These are phyloP conservation scores for Rhodotorula glutinis DNA, from an alignment of 1,284 basidiomycete genomes.

Conservation along the genomic window DNA sequence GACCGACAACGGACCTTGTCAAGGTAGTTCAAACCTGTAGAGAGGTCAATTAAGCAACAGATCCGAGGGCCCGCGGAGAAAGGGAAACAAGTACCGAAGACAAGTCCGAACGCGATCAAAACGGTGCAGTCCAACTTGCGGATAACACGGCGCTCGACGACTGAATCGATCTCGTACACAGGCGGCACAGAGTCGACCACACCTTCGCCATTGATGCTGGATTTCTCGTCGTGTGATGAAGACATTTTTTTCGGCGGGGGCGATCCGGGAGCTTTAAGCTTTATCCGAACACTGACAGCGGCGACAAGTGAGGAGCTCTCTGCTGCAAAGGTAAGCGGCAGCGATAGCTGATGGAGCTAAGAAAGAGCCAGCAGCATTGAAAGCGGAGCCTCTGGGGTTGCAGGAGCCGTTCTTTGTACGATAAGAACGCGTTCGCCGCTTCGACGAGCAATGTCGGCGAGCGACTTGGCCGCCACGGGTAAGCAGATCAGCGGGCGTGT, in stretches of 20 bases:
- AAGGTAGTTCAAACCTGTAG: background rate
- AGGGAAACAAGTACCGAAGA: background rate
- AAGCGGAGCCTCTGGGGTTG: too few relatives aligned
- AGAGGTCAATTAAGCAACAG: background rate
- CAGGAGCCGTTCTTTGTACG: too few relatives aligned
- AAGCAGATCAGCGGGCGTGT: too few relatives aligned
- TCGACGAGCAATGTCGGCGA: too few relatives aligned
- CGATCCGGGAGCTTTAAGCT: too few relatives aligned
- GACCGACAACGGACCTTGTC: slow-evolving; percentile 1
- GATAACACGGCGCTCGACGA: slow-evolving; percentile 20
- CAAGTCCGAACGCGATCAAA: slow-evolving; percentile 16
- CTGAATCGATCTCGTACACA: slow-evolving; percentile 19
- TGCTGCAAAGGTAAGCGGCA: too few relatives aligned
- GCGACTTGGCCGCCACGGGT: too few relatives aligned
- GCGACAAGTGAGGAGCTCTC: too few relatives aligned
- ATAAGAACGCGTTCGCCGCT: too few relatives aligned
- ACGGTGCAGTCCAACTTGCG: slow-evolving; percentile 40
- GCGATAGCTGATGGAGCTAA: too few relatives aligned
- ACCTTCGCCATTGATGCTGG: slow-evolving; percentile 1
- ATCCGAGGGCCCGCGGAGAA: background rate
- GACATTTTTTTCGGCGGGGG: background rate
- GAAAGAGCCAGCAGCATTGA: too few relatives aligned
- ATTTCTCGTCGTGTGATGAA: background rate
- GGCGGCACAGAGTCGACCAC: background rate
- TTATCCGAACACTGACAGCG: too few relatives aligned